These are phyloP conservation scores for Digitaria exilis DNA, from an alignment of 202 grass and related monocot genomes.

Conservation along the genomic window DNA sequence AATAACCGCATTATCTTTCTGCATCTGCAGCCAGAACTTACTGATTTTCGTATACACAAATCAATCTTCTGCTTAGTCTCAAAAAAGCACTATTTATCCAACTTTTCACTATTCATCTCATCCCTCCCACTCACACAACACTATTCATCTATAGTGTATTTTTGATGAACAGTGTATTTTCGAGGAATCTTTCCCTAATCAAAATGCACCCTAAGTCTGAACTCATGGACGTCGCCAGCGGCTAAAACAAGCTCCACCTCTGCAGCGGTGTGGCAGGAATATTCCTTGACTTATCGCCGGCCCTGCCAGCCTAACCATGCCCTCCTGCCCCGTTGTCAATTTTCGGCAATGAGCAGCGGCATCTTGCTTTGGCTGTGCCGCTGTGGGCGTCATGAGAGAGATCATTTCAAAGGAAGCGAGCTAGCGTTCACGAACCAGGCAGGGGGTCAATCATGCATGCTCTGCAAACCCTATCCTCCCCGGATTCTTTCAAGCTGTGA, in stretches of 20 bases:
- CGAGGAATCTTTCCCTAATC: no score
- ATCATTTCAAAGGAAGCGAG: not conserved
- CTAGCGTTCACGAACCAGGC: not conserved
- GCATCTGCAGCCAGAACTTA: not conserved
- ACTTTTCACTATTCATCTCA: no score
- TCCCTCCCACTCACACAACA: no score
- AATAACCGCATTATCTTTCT: conserved; percentile 28
- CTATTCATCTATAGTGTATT: no score
- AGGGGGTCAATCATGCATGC: conserved; percentile 27
- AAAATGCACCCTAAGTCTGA: no score
- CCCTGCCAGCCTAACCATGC: not conserved
- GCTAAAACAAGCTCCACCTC: not conserved
- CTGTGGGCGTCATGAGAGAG: not conserved
- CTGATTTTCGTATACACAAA: not conserved
- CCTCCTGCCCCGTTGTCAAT: conserved; percentile 9
- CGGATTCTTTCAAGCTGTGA: conserved; percentile 44
- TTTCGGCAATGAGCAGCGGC: not conserved
- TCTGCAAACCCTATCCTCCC: not conserved
- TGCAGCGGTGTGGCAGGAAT: conserved; percentile 14
- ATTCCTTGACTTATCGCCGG: conserved; percentile 1
- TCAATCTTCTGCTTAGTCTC: not conserved
- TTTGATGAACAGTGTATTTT: no score
- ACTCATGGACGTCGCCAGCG: not conserved
- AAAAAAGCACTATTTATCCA: no score
- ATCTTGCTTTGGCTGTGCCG: conserved; percentile 13